phyloP scores from a whole-genome alignment of 164 flowering plant genomes.

The Houttuynia cordata region DNA sequence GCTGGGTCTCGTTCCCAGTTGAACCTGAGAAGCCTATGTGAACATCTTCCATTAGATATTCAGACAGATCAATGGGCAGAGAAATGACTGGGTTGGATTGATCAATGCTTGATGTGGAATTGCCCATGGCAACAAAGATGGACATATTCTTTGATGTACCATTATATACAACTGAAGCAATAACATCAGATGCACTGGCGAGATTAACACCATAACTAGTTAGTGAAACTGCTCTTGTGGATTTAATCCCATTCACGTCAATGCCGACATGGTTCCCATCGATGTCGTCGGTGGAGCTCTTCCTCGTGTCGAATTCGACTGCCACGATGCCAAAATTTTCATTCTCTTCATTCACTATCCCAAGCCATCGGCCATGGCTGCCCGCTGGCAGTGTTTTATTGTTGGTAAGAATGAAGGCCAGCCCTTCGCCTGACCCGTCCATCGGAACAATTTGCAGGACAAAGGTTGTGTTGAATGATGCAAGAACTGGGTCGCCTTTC shows the following conservation, averaged over 20 bases:
- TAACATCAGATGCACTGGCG: conserved; percentile 8
- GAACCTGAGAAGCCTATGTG: conserved; percentile 50
- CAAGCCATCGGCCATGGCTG: conserved; percentile 54
- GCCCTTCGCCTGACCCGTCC: conserved; percentile 36
- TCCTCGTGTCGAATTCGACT: conserved; percentile 49
- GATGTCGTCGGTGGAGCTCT: conserved; percentile 28
- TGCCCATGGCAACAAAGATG: conserved; percentile 13
- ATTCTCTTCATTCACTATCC: conserved; percentile 30
- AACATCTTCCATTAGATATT: conserved; percentile 25
- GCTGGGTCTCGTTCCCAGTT: conserved; percentile 28
- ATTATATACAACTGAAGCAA: conserved; percentile 19
- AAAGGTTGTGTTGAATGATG: conserved; percentile 31
- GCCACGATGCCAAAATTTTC: conserved; percentile 25
- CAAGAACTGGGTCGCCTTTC: neutral
- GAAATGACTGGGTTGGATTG: conserved; percentile 11
- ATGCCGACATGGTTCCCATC: conserved; percentile 51
- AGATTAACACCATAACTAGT: conserved; percentile 14
- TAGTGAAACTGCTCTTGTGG: conserved; percentile 17
- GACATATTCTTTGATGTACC: conserved; percentile 15
- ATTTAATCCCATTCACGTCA: conserved; percentile 26
- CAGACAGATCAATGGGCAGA: conserved; percentile 20
- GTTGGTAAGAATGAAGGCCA: conserved; percentile 38
- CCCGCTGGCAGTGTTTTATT: conserved; percentile 13
- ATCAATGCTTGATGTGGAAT: neutral
- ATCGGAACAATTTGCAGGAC: conserved; percentile 15